These are phyloP conservation scores for Apiospora sp. DNA, from an alignment of 2,329 filamentous ascomycete species.

Conservation along the genomic window DNA sequence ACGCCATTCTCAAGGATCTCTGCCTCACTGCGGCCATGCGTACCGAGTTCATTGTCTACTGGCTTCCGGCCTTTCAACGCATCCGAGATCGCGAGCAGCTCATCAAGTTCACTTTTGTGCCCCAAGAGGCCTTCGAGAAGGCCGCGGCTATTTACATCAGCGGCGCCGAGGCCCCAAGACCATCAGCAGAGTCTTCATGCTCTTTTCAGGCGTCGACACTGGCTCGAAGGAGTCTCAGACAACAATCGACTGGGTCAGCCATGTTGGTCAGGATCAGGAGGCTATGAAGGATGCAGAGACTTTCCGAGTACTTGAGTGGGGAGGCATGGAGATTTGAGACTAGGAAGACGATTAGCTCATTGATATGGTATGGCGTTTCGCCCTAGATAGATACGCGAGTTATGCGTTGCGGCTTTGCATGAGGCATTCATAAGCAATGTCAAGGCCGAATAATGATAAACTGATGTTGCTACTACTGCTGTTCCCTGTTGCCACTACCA, in stretches of 20 bases:
- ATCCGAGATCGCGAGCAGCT: conserved; percentile 21
- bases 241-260: background rate
- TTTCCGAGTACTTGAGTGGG: background rate
- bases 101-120: conserved; percentile 27
- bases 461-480: too few species aligned
- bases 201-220: background rate
- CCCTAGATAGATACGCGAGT: too few species aligned
- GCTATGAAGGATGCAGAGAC: background rate
- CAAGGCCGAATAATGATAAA: too few species aligned
- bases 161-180: background rate
- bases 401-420: too few species aligned
- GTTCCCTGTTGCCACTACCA: too few species aligned
- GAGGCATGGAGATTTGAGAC: background rate
- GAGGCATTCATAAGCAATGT: too few species aligned
- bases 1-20: conserved; percentile 24
- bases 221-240: too few species aligned
- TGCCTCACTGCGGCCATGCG: conserved; percentile 29
- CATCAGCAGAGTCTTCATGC: conserved; percentile 5
- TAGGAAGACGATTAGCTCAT: background rate
- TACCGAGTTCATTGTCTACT: conserved; percentile 31
- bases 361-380: too few species aligned
- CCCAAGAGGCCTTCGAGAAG: conserved; percentile 8
- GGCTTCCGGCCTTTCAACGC: conserved; percentile 28
- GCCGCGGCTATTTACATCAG: background rate
- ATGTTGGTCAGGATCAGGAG: background rate